Conservation (phyloP, 768 basidiomycete genomes). For the Leccinum variicolor region DNA sequence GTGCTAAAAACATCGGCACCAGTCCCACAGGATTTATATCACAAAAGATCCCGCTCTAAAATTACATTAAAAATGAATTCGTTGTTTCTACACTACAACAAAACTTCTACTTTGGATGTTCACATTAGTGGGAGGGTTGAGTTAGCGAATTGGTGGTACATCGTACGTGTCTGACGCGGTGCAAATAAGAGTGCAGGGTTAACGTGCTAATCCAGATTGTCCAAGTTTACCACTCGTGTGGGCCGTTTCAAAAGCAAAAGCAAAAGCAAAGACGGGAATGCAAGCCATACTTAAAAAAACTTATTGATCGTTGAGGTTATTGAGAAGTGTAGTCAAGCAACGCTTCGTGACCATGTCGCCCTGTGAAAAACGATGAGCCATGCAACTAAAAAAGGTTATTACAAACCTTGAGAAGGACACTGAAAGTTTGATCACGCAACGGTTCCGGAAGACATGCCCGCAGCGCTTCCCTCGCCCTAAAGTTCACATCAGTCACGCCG, state of each 20-base stretch:
- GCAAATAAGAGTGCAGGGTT: constrained; percentile 29
- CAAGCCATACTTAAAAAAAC: no score
- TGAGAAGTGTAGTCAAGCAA: constrained; percentile 84
- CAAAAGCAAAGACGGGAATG: neutral
- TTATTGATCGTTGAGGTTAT: constrained; percentile 77
- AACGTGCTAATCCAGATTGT: constrained; percentile 30
- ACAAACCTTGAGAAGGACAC: constrained; percentile 80
- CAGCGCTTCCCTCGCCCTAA: constrained; percentile 90
- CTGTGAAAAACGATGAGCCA: constrained; percentile 38
- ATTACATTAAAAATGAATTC: constrained; percentile 12
- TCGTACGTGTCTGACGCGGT: constrained; percentile 21
- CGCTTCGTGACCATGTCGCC: constrained; percentile 98
- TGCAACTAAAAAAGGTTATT: neutral
- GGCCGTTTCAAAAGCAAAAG: constrained; percentile 19
- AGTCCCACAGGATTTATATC: no score
- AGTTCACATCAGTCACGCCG: constrained; percentile 7
- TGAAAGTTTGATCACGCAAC: constrained; percentile 90
- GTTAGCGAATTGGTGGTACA: constrained; percentile 32
- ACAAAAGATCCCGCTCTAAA: neutral
- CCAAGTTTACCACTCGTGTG: constrained; percentile 24
- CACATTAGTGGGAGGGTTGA: constrained; percentile 31
- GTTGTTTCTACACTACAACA: constrained; percentile 33
- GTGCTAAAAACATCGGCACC: no score
- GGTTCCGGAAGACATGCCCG: constrained; percentile 96
- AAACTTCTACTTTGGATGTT: constrained; percentile 29